Percentiles rank a stretch among this genome's conserved stretches.
Evolutionary conservation across 805 yeast genomes (phyloP).

Genomic region (Gaillardinia entomophila): DNA sequence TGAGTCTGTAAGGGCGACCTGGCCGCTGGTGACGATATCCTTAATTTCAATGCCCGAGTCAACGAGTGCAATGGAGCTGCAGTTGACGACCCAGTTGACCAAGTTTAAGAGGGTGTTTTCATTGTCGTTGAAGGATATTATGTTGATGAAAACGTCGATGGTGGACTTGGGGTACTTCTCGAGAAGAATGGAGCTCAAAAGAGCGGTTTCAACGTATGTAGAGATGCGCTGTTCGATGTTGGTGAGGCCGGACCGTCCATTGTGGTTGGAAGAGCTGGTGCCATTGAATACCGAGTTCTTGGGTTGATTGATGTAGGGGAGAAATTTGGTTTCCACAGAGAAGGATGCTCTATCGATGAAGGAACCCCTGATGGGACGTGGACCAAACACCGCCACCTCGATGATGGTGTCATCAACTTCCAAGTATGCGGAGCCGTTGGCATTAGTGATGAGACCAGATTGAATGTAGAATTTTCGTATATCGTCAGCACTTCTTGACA

Average conservation of each 20-base stretch:
- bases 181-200: conserved; percentile 50
- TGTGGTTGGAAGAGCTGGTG: conserved; percentile 7
- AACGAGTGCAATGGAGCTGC: conserved; percentile 67
- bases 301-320: conserved; percentile 44
- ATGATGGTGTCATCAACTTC: conserved; percentile 61
- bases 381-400: conserved; percentile 77
- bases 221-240: conserved; percentile 42
- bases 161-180: conserved; percentile 86
- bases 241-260: conserved; percentile 29
- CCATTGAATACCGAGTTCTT: conserved; percentile 18
- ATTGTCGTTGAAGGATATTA: conserved; percentile 43
- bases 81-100: conserved; percentile 51
- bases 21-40: conserved; percentile 71
- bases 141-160: conserved; percentile 68
- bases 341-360: conserved; percentile 63
- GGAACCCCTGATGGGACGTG: conserved; percentile 76
- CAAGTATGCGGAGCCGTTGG: conserved; percentile 78
- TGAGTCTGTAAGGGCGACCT: conserved; percentile 17
- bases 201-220: conserved; percentile 46
- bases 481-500: conserved; percentile 7
- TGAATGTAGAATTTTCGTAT: conserved; percentile 48
- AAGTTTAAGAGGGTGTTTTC: conserved; percentile 30
- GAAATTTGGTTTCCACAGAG: conserved; percentile 53
- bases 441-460: conserved; percentile 61
- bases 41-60: conserved; percentile 80